Base-by-base conservation (phyloP, 495 filamentous ascomycete genomes). In the Lophiotrema nucula region DNA sequence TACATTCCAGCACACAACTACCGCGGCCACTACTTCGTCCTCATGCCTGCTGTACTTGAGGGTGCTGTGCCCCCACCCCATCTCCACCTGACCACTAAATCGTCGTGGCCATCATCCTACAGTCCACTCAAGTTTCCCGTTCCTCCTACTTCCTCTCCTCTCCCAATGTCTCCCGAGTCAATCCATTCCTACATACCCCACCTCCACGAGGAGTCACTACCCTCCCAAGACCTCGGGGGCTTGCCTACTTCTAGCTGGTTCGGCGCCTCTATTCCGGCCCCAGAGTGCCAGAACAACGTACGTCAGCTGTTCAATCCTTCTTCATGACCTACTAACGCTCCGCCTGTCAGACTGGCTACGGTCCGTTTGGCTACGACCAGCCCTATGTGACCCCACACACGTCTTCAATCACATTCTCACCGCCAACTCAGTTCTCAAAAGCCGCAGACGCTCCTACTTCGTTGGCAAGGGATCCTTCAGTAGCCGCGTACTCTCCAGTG, bases 31-130 rank as follows among this genome's bases (percentile, higher is more conserved):
- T 24, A 1, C 43, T 24, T 45, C 51, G 13, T 52, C 60, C 47
- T 53, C 46, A 65, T 65, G 62, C 52, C 57, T 53, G 53, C 53
- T 24, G 51, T 61, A 52, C 57, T 65, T 41, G 53, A 65, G 52
- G 47, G 62, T 57, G 62, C 62, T 61, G 57, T 65, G 62, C 62
- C 62, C 57, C 62, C 62, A 60, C 62, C 56, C 25, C 59, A 56
- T 41, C 59, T 62, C 16, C 52, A 57, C 44, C 59, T 62, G 59
- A 56, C 52, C 35, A 47, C 51, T 5, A 56, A 56, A 25, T 42
- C 43, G 31, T 50, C 56, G 46, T 65, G 62, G 62, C 46, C 56
- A 1, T 38, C 44, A 15, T 26, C 45, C 21, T 47, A 55, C 37
- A 50, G 31, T 13, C 52, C 51, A 4, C 39, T 47, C 51, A 39